Conservation (phyloP, 139 green algal species). For the Haematococcus sp. region DNA sequence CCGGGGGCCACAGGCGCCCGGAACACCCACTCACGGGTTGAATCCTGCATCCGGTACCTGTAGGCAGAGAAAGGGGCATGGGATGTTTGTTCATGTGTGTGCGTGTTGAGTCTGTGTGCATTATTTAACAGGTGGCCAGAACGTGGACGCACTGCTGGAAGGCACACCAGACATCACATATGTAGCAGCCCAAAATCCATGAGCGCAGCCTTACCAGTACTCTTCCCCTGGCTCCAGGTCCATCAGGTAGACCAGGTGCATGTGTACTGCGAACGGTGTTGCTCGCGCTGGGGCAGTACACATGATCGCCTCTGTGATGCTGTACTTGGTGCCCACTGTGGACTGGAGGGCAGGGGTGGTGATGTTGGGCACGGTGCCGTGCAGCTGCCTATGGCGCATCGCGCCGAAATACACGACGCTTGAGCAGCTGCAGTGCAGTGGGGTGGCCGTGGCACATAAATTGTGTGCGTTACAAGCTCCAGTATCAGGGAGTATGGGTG, state of each 20-base stretch:
- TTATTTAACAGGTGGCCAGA: too few relatives aligned
- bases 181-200: too few relatives aligned
- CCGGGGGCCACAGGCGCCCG: neutral
- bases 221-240: constrained; percentile 12
- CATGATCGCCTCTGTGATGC: constrained; percentile 25
- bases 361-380: neutral
- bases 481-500: too few relatives aligned
- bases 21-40: neutral
- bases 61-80: neutral
- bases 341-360: neutral
- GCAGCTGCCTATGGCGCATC: neutral
- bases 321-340: constrained; percentile 13
- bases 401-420: constrained; percentile 10
- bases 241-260: constrained; percentile 18
- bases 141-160: too few relatives aligned
- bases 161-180: neutral
- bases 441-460: too few relatives aligned
- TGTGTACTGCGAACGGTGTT: constrained; percentile 15
- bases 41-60: constrained; percentile 25
- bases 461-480: too few relatives aligned
- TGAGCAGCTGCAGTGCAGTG: constrained; percentile 10
- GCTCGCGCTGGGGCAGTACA: constrained; percentile 11
- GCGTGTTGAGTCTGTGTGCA: neutral
- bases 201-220: constrained; percentile 1
- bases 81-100: neutral